A percentile compares a stretch with the other conserved stretches of the same genome.
Conservation (phyloP, 148 eudicot genomes). For the Vaccinium darrowii region DNA sequence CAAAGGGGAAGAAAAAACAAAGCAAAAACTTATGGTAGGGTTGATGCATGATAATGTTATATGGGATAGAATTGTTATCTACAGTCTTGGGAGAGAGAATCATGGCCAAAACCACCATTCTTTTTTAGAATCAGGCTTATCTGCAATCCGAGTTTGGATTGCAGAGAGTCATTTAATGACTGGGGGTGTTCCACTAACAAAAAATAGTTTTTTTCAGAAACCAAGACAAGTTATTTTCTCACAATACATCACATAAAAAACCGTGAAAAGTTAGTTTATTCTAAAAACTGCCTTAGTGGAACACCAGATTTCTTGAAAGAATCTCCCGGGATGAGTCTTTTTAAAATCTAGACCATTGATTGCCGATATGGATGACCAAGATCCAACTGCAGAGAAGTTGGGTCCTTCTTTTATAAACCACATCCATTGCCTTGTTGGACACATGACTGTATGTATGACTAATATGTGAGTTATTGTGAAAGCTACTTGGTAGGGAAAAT, state of each 20-base stretch:
- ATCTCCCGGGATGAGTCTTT: neutral
- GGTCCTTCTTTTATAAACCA: neutral
- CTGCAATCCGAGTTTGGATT: neutral
- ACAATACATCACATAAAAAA: too few relatives aligned
- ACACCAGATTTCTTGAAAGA: neutral
- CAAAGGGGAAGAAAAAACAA: neutral
- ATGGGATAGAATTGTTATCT: neutral
- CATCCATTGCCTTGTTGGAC: neutral
- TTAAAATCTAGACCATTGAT: neutral
- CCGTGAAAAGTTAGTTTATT: too few relatives aligned
- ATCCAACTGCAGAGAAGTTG: neutral
- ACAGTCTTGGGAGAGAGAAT: neutral
- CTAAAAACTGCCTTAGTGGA: too few relatives aligned
- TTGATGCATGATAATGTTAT: neutral
- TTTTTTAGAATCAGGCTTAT: neutral
- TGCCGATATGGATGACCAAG: neutral
- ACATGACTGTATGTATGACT: neutral
- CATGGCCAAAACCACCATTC: neutral
- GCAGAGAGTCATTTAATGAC: neutral
- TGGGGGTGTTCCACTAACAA: too few relatives aligned
- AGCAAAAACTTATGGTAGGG: neutral
- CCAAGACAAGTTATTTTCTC: too few relatives aligned
- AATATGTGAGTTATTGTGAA: neutral
- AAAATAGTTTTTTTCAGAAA: too few relatives aligned
- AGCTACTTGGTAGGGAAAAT: neutral